These are phyloP conservation scores for Stagonosporopsis rhizophila DNA, from an alignment of 2,329 filamentous ascomycete species.

Conservation along the genomic window DNA sequence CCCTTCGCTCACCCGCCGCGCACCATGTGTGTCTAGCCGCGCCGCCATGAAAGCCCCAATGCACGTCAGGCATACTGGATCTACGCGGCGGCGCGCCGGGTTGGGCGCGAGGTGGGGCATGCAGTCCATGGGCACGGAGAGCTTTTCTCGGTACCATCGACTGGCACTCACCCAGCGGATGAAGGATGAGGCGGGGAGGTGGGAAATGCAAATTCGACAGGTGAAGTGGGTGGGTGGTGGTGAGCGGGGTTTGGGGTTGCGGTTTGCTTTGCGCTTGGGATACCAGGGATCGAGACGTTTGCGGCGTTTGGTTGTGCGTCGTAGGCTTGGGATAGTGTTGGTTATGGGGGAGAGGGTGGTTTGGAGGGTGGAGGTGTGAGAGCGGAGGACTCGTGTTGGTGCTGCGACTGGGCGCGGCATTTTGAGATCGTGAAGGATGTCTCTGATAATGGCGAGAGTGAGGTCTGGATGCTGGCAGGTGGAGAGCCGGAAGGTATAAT, in stretches of 20 bases:
- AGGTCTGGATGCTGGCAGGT: not conserved
- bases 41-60: constrained; percentile 33
- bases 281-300: constrained; percentile 31
- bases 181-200: constrained; percentile 25
- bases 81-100: constrained; percentile 24
- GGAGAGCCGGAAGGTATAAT: no score
- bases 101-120: constrained; percentile 32
- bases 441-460: not conserved
- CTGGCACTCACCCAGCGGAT: constrained; percentile 25
- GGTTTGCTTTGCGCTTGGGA: constrained; percentile 29
- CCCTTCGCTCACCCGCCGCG: constrained; percentile 24
- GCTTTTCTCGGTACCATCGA: not conserved
- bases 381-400: constrained; percentile 23
- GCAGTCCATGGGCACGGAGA: constrained; percentile 29
- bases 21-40: constrained; percentile 31
- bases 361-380: constrained; percentile 10
- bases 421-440: not conserved
- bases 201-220: constrained; percentile 36
- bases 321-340: not conserved
- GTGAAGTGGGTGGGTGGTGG: constrained; percentile 29
- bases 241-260: constrained; percentile 17
- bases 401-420: not conserved
- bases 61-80: constrained; percentile 40
- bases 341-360: not conserved
- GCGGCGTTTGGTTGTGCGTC: constrained; percentile 3